Conservation (phyloP, 2,329 filamentous ascomycete genomes). For the Calonectria pseudoturangicola region DNA sequence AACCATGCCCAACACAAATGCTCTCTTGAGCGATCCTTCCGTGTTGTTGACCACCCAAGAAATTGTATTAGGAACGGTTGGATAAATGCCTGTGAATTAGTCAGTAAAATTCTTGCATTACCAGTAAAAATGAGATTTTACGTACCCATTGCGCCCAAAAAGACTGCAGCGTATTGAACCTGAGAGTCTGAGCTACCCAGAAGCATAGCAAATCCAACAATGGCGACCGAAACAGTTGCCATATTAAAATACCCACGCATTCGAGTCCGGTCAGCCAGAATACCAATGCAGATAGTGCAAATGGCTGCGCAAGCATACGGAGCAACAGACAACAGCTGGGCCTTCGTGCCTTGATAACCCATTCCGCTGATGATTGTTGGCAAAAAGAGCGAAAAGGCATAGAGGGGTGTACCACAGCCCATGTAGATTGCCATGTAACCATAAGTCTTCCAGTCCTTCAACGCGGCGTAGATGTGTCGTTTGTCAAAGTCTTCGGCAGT, state of each 20-base stretch:
- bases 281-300: constrained; percentile 78
- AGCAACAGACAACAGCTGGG: constrained; percentile 75
- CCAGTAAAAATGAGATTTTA: not conserved
- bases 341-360: constrained; percentile 61
- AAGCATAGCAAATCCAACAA: constrained; percentile 80
- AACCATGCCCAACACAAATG: constrained; percentile 82
- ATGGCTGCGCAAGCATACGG: constrained; percentile 77
- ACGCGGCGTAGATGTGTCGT: constrained; percentile 80
- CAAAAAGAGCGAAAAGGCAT: constrained; percentile 73
- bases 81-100: constrained; percentile 77
- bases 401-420: constrained; percentile 68
- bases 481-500: constrained; percentile 81
- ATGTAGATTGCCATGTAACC: constrained; percentile 69
- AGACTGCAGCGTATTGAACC: constrained; percentile 81
- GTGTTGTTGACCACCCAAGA: constrained; percentile 83
- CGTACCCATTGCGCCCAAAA: constrained; percentile 73
- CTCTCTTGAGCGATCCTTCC: constrained; percentile 77
- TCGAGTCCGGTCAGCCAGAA: constrained; percentile 78
- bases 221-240: constrained; percentile 74
- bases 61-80: constrained; percentile 81
- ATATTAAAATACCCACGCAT: constrained; percentile 82
- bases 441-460: constrained; percentile 86
- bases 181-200: constrained; percentile 71
- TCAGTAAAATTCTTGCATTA: not conserved
- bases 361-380: constrained; percentile 72